Percentiles rank a stretch among this genome's conserved stretches.
Evolutionary conservation across 805 yeast species (phyloP).

Genomic region (Lipomyces spencermartinsiae): DNA sequence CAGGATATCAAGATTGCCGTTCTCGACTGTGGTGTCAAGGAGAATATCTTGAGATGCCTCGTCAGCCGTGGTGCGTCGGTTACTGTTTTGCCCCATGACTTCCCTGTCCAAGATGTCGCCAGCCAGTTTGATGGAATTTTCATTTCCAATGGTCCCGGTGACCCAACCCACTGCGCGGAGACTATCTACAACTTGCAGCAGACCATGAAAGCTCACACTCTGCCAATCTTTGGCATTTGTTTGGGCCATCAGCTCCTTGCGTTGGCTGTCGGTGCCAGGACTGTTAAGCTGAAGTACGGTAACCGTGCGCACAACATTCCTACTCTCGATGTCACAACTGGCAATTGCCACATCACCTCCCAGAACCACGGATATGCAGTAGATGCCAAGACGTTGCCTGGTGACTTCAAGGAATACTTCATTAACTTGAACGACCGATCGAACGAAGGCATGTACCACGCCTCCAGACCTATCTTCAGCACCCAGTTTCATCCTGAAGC

Average conservation of each 20-base stretch:
- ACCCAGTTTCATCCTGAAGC: slow-evolving; percentile 99
- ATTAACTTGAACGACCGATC: slow-evolving; percentile 93
- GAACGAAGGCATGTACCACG: slow-evolving; percentile 97
- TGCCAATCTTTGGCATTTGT: slow-evolving; percentile 97
- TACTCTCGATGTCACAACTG: slow-evolving; percentile 84
- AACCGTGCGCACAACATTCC: slow-evolving; percentile 99
- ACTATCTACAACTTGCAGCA: slow-evolving; percentile 77
- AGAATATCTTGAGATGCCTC: slow-evolving; percentile 91
- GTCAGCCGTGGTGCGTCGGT: slow-evolving; percentile 95
- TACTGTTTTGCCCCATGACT: slow-evolving; percentile 96
- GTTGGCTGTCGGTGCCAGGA: slow-evolving; percentile 92
- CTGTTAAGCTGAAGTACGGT: slow-evolving; percentile 92
- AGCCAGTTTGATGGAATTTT: slow-evolving; percentile 93
- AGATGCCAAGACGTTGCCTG: slow-evolving; percentile 74
- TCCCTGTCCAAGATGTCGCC: slow-evolving; percentile 89
- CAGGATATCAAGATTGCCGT: slow-evolving; percentile 82
- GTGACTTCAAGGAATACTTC: slow-evolving; percentile 85
- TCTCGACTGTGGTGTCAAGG: slow-evolving; percentile 98
- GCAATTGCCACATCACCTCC: slow-evolving; percentile 97
- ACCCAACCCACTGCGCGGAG: slow-evolving; percentile 86
- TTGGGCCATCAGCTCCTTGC: slow-evolving; percentile 97
- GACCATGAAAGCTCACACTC: slow-evolving; percentile 68
- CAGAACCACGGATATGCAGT: slow-evolving; percentile 99
- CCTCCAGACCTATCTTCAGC: slow-evolving; percentile 85
- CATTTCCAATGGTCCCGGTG: slow-evolving; percentile 96